Percentiles rank a stretch among this genome's conserved stretches.
Evolutionary conservation across 768 basidiomycete genomes (phyloP).

Genomic region (Rhizopogon vesiculosus): DNA sequence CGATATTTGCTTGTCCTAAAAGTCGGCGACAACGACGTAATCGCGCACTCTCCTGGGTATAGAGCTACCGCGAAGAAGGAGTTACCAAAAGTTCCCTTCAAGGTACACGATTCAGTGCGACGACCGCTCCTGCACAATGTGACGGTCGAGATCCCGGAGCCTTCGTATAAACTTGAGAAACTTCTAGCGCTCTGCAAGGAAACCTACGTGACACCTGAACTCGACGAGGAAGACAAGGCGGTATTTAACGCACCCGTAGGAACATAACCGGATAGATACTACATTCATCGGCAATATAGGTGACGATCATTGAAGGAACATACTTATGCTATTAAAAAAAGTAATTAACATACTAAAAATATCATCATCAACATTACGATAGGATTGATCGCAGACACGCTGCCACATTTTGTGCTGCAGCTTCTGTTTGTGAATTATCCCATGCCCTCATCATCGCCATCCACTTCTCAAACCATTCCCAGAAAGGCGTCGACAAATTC

Average conservation of each 20-base stretch:
- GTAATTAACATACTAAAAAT: constrained; percentile 5
- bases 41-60: no score
- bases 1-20: constrained; percentile 60
- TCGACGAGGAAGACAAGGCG: constrained; percentile 45
- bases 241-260: constrained; percentile 31
- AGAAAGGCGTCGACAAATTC: background rate
- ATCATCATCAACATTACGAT: background rate
- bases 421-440: background rate
- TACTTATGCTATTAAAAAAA: background rate
- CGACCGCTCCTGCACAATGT: constrained; percentile 7
- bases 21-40: background rate
- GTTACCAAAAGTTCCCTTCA: constrained; percentile 29
- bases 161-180: constrained; percentile 46
- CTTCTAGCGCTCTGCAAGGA: constrained; percentile 37
- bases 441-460: background rate
- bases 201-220: constrained; percentile 38
- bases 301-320: constrained; percentile 7
- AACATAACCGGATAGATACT: background rate
- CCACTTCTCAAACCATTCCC: constrained; percentile 2
- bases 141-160: constrained; percentile 51
- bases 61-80: background rate
- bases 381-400: background rate
- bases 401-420: background rate
- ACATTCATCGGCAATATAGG: no score
- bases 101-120: constrained; percentile 40